Evolutionary conservation across 495 filamentous ascomycete genomes (phyloP).

Genomic region (Bryoglossum gracile): DNA sequence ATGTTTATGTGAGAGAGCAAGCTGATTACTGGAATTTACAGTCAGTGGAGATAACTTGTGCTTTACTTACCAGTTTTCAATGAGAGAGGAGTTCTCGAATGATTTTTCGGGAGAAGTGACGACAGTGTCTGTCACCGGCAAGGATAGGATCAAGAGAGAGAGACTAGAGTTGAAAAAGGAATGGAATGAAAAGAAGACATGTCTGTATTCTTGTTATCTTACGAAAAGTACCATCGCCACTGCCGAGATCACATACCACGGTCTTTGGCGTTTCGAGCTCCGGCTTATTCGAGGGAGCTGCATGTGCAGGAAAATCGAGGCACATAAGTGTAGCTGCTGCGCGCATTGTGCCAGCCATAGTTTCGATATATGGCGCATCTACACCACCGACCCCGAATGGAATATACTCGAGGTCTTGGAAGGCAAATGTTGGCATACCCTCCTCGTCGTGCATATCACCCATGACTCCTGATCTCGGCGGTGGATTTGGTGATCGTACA

Average conservation of each 20-base stretch:
- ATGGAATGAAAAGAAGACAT: too few species aligned
- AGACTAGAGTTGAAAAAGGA: background rate
- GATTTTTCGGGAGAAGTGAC: background rate
- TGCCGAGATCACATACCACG: slow-evolving; percentile 15
- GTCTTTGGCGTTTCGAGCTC: background rate
- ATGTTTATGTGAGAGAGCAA: background rate
- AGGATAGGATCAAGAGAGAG: background rate
- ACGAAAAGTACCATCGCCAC: slow-evolving; percentile 13
- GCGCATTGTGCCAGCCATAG: slow-evolving; percentile 8
- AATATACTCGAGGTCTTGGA: slow-evolving; percentile 15
- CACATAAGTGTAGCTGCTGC: slow-evolving; percentile 13
- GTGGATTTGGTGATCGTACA: too few species aligned
- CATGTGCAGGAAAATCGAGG: background rate
- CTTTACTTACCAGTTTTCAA: background rate
- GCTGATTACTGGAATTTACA: slow-evolving; percentile 1
- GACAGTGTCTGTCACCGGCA: background rate
- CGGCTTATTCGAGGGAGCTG: background rate
- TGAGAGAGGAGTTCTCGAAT: background rate
- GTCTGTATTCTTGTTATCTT: too few species aligned
- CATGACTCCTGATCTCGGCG: too few species aligned
- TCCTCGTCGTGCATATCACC: slow-evolving; percentile 8
- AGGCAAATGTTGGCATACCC: slow-evolving; percentile 9
- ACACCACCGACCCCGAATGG: slow-evolving; percentile 4
- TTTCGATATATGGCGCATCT: slow-evolving; percentile 12
- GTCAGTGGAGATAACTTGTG: background rate